These are phyloP conservation scores for Aegilops longissima DNA, from an alignment of 176 grass and related monocot species.

Conservation along the genomic window DNA sequence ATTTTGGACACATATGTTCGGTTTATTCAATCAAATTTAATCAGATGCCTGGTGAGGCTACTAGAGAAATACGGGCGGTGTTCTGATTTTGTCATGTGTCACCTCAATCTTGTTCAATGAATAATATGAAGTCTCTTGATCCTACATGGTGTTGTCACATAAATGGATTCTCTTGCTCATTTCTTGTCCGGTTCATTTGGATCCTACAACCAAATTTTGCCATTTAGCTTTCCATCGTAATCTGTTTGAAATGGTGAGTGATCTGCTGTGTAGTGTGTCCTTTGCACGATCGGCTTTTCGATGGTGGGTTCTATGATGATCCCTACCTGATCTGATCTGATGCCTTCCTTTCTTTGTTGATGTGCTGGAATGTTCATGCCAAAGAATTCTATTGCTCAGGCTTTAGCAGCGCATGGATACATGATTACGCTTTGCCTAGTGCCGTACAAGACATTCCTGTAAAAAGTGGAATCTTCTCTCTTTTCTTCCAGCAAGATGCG, in stretches of 20 bases:
- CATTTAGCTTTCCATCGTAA: not conserved
- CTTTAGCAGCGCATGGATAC: slow-evolving; percentile 29
- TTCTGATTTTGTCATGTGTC: slow-evolving; percentile 33
- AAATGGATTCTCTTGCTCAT: too few relatives aligned
- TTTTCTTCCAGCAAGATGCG: slow-evolving; percentile 37
- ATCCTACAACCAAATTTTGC: not conserved
- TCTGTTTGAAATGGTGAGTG: not conserved
- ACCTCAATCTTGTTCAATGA: slow-evolving; percentile 34
- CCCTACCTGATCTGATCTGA: not conserved
- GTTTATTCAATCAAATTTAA: slow-evolving; percentile 61
- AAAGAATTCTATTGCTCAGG: slow-evolving; percentile 22
- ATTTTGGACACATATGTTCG: slow-evolving; percentile 57
- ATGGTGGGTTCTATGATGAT: not conserved
- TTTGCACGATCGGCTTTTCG: not conserved
- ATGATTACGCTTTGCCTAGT: slow-evolving; percentile 23
- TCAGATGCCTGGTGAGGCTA: slow-evolving; percentile 57
- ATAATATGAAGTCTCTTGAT: slow-evolving; percentile 34
- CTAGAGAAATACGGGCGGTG: slow-evolving; percentile 44
- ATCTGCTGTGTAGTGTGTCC: not conserved
- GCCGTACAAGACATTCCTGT: slow-evolving; percentile 16
- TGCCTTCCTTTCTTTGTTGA: not conserved
- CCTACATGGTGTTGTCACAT: not conserved
- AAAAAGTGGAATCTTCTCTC: slow-evolving; percentile 32
- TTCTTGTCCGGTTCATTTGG: not conserved
- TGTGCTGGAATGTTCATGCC: slow-evolving; percentile 10